These are phyloP conservation scores for Plenodomus biglobosus DNA, from an alignment of 2,329 filamentous ascomycete species.

Conservation along the genomic window DNA sequence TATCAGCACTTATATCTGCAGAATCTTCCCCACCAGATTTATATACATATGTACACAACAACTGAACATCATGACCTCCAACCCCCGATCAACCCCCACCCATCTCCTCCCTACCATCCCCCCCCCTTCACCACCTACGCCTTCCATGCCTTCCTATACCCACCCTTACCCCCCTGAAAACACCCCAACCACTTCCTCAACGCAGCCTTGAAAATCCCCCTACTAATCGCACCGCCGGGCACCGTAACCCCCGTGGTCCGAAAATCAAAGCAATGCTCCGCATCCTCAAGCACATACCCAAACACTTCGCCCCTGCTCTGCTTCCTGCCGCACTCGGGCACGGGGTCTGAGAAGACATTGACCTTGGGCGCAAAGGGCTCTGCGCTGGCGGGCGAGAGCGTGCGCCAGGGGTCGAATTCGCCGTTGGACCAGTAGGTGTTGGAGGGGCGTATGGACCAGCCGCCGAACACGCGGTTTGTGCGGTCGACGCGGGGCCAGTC, in stretches of 20 bases:
- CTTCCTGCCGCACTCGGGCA: constrained; percentile 49
- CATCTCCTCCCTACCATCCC: not conserved
- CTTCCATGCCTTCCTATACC: constrained; percentile 6
- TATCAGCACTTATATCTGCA: too few relatives aligned
- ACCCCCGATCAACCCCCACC: not conserved
- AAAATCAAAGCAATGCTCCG: constrained; percentile 56
- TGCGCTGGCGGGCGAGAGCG: constrained; percentile 48
- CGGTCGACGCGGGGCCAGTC: constrained; percentile 42
- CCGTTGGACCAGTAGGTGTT: constrained; percentile 56
- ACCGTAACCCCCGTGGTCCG: constrained; percentile 27
- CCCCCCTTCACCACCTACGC: not conserved
- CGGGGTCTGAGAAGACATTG: constrained; percentile 38
- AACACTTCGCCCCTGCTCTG: constrained; percentile 48
- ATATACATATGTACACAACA: too few relatives aligned
- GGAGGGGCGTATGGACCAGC: constrained; percentile 55
- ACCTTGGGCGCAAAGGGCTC: constrained; percentile 48
- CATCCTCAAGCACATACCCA: constrained; percentile 50
- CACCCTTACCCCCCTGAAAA: constrained; percentile 31
- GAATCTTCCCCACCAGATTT: too few relatives aligned
- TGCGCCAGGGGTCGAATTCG: constrained; percentile 57
- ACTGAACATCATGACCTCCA: too few relatives aligned
- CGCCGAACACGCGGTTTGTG: constrained; percentile 51
- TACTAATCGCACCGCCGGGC: constrained; percentile 36
- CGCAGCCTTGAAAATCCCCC: constrained; percentile 46
- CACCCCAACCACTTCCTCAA: constrained; percentile 53